Evolutionary conservation across 306 rosid species (phyloP).

Genomic region (Trifolium repens): DNA sequence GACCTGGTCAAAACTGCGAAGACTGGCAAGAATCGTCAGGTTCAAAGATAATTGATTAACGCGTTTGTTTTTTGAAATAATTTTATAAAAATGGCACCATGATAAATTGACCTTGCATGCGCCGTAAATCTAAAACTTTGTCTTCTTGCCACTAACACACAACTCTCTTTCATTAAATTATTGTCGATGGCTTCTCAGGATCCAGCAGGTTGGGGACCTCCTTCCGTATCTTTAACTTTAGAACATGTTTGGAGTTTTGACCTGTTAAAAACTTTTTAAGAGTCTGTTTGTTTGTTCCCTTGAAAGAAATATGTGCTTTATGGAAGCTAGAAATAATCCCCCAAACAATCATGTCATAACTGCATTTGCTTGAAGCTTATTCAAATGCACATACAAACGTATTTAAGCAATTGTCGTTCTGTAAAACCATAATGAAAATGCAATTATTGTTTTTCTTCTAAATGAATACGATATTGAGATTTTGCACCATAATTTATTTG

Average conservation of each 20-base stretch:
- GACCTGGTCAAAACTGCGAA: too few relatives aligned
- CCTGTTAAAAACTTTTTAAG: slow-evolving; percentile 9
- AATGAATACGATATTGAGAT: neutral
- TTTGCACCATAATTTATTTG: slow-evolving; percentile 8
- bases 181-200: neutral
- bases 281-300: neutral
- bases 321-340: neutral
- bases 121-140: too few relatives aligned
- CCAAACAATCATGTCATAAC: neutral
- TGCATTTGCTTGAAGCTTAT: slow-evolving; percentile 17
- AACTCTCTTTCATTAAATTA: neutral
- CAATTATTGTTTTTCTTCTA: neutral
- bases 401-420: neutral
- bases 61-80: too few relatives aligned
- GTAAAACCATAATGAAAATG: neutral
- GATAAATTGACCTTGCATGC: too few relatives aligned
- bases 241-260: slow-evolving; percentile 15
- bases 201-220: neutral
- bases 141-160: too few relatives aligned
- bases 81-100: too few relatives aligned
- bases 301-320: neutral
- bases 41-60: too few relatives aligned
- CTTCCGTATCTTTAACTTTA: neutral
- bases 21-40: too few relatives aligned
- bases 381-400: neutral